Evolutionary conservation across 2,329 filamentous ascomycete genomes (phyloP), one percentile per base, ranked within the genome.

Genomic region (Dryadomyces quercus-mongolicae): DNA sequence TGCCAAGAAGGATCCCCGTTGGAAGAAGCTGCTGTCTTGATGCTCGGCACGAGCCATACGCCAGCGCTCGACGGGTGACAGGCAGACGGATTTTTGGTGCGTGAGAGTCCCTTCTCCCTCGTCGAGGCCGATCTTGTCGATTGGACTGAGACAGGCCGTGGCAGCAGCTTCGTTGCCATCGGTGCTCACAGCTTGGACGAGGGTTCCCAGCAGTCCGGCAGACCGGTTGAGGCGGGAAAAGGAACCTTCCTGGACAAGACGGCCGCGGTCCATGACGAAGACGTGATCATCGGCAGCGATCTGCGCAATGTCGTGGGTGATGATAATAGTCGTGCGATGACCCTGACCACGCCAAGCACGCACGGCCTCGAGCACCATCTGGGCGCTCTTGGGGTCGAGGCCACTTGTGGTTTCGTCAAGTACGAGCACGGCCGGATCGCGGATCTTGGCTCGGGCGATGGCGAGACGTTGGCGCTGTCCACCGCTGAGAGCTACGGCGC

Each of bases 381-480:
- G 70, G 57, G 84, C 78, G 54, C 78, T 91, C 10, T 77, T 73
- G n/a, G 83, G 80, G 61, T 97, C 92, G 10, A 97, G 71, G 0
- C 88, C 88, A 66, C 88, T 93, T 0, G 89, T 95, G 0, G 87
- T 81, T 65, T 97, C 93, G 60, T 97, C 92, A 3, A 97, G 73
- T 25, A 97, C 84, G 7, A 97, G 72, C 0, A 97, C 77, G 0
- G 87, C 81, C 0, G 90, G 81, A 63, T 96, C 80, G 51, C 90
- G 76, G 6, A 97, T 68, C 44, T 79, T 78, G 1, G 90, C 88
- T 59, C 91, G 77, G 1, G 91, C 90, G 38, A 97, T 74, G 0
- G 87, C 86, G 49, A 96, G 72, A 52, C 88, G 77, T 66, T 96
- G 91, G 56, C 77, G 84, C 67, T 97, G 89, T 0, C 92, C 92